These are phyloP conservation scores for Crithidia bombi DNA, from an alignment of 208 protist genomes.

Conservation along the genomic window DNA sequence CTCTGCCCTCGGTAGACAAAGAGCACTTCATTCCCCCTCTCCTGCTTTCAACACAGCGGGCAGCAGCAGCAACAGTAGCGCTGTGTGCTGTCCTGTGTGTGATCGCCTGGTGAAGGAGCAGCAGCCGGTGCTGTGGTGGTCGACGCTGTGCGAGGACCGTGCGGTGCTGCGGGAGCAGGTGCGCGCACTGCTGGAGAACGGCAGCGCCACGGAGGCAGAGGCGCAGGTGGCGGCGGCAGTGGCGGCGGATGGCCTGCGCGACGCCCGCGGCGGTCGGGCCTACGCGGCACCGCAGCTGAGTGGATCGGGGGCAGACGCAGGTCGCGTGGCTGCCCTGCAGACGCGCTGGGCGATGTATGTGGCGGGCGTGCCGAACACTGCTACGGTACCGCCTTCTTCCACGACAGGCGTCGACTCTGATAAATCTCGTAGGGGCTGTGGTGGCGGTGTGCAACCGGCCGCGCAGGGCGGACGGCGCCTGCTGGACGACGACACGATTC, in stretches of 20 bases:
- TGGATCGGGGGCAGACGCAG: conserved; percentile 18
- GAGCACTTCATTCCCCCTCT: no score
- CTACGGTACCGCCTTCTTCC: background rate
- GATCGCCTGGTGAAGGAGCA: conserved; percentile 36
- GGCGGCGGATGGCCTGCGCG: conserved; percentile 17
- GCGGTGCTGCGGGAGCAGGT: conserved; percentile 32
- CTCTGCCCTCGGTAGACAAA: background rate
- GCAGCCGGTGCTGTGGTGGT: conserved; percentile 36
- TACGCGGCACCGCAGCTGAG: conserved; percentile 31
- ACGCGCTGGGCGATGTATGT: conserved; percentile 22
- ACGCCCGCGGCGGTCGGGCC: conserved; percentile 25
- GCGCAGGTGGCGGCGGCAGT: conserved; percentile 5
- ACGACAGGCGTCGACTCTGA: no score
- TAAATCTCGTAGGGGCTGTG: no score
- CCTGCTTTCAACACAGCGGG: background rate
- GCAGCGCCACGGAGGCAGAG: conserved; percentile 14
- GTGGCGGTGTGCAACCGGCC: no score
- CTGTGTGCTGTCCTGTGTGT: conserved; percentile 50
- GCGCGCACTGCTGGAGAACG: conserved; percentile 21
- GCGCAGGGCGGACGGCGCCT: no score
- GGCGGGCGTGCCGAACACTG: conserved; percentile 5
- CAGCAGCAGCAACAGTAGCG: background rate
- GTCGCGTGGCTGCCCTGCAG: conserved; percentile 22
- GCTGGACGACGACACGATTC: no score
- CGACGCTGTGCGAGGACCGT: conserved; percentile 45